Percentiles rank a stretch among this genome's conserved stretches.
phyloP scores from a whole-genome alignment of 495 filamentous ascomycete genomes.

The Penicillium ucsense region DNA sequence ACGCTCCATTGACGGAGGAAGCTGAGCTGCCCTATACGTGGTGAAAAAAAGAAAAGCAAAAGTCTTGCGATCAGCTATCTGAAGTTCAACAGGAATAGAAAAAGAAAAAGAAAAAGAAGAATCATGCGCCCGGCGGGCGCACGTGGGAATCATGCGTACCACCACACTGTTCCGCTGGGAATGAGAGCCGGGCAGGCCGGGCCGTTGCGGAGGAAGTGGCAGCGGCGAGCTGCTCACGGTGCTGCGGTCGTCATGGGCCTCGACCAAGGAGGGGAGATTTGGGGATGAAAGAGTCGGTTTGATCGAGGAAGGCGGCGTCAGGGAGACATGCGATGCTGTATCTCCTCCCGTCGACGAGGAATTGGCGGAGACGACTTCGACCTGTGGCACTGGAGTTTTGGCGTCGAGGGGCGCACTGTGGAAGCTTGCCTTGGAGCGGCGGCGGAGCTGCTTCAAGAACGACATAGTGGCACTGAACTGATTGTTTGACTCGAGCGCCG shows the following conservation, averaged over 20 bases:
- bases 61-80: not conserved
- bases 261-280: conserved; percentile 45
- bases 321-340: conserved; percentile 43
- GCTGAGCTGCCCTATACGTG: conserved; percentile 25
- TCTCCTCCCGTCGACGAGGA: conserved; percentile 54
- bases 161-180: conserved; percentile 43
- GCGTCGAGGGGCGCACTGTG: conserved; percentile 38
- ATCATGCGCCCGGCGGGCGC: not conserved
- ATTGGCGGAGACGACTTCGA: conserved; percentile 41
- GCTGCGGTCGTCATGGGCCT: conserved; percentile 20
- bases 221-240: conserved; percentile 23
- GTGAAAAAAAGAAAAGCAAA: not conserved
- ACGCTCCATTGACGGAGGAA: conserved; percentile 43
- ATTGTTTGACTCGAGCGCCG: not conserved
- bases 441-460: conserved; percentile 70
- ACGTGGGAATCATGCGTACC: conserved; percentile 16
- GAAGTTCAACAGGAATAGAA: not conserved
- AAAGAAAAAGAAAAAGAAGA: not conserved
- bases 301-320: conserved; percentile 52
- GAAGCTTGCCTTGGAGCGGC: conserved; percentile 61
- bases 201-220: conserved; percentile 33
- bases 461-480: conserved; percentile 29
- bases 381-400: conserved; percentile 42
- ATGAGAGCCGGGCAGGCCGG: conserved; percentile 28
- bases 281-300: conserved; percentile 43